These are phyloP conservation scores for Scheffersomyces parashehatae DNA, from an alignment of 1,139 yeast species.

Conservation along the genomic window DNA sequence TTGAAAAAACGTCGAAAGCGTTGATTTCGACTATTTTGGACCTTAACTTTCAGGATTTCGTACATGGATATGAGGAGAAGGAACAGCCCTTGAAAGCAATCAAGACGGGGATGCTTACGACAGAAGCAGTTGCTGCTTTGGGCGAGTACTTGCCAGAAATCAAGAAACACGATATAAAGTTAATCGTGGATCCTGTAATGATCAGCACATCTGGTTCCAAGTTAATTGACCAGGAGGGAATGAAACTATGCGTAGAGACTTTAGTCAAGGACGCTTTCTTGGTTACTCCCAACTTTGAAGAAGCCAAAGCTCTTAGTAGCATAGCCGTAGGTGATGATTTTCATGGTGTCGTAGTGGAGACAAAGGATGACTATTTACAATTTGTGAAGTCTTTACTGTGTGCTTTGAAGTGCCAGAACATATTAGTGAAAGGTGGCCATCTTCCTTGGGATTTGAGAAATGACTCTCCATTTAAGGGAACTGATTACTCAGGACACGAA, in stretches of 20 bases:
- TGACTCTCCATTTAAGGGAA: conserved; percentile 16
- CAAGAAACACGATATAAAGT: conserved; percentile 26
- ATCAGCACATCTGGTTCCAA: conserved; percentile 74
- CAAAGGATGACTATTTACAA: conserved; percentile 35
- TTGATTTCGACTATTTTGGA: conserved; percentile 50
- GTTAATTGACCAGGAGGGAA: conserved; percentile 50
- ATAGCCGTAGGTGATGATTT: conserved; percentile 15
- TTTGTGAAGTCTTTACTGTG: conserved; percentile 47
- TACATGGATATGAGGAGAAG: conserved; percentile 27
- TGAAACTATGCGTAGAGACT: conserved; percentile 43
- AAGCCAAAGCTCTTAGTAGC: conserved; percentile 50
- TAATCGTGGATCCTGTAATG: conserved; percentile 83
- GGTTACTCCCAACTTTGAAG: conserved; percentile 76
- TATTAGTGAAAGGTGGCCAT: conserved; percentile 85
- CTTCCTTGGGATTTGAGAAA: conserved; percentile 45
- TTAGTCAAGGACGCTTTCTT: conserved; percentile 58
- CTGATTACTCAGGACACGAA: conserved; percentile 12
- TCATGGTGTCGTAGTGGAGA: conserved; percentile 8
- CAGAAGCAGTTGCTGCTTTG: conserved; percentile 55
- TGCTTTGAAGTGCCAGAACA: conserved; percentile 47
- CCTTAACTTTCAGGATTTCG: conserved; percentile 63
- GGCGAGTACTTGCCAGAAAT: conserved; percentile 31
- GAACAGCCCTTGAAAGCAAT: conserved; percentile 53
- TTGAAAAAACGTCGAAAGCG: conserved; percentile 47
- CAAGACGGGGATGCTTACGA: conserved; percentile 81